phyloP scores from a whole-genome alignment of 371 early-diverging fungal species.

The Lichtheimia ramosa region DNA sequence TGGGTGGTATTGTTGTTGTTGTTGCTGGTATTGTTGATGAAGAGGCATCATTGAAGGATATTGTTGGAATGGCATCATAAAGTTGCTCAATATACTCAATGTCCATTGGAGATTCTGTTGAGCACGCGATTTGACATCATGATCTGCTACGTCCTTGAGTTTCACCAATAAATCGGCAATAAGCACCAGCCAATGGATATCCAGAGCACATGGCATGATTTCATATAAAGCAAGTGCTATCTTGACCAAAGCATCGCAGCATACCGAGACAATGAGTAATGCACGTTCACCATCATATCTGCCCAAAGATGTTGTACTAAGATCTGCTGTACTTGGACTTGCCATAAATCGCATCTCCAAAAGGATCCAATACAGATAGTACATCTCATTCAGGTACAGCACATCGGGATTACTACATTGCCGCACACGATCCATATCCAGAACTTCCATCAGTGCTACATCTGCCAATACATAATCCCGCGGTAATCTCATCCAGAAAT shows the following conservation, averaged over 20 bases:
- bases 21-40: neutral
- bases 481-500: conserved; percentile 34
- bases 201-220: conserved; percentile 30
- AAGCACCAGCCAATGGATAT: conserved; percentile 37
- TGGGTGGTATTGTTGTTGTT: neutral
- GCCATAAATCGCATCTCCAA: conserved; percentile 34
- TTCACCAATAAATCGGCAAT: conserved; percentile 27
- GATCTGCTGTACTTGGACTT: conserved; percentile 17
- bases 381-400: conserved; percentile 28
- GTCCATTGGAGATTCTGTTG: conserved; percentile 21
- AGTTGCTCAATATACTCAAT: conserved; percentile 14
- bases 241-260: conserved; percentile 37
- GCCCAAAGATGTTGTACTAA: conserved; percentile 21
- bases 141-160: conserved; percentile 23
- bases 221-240: conserved; percentile 23
- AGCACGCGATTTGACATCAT: conserved; percentile 23
- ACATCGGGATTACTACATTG: conserved; percentile 22
- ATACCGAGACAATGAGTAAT: conserved; percentile 34
- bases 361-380: conserved; percentile 32
- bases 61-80: neutral
- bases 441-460: conserved; percentile 26
- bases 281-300: conserved; percentile 36
- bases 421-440: conserved; percentile 29
- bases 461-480: conserved; percentile 21
- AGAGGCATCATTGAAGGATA: neutral